Percentiles rank a stretch among this genome's conserved stretches.
phyloP scores from a whole-genome alignment of 2,329 filamentous ascomycete species.

The Claviceps cyperi region DNA sequence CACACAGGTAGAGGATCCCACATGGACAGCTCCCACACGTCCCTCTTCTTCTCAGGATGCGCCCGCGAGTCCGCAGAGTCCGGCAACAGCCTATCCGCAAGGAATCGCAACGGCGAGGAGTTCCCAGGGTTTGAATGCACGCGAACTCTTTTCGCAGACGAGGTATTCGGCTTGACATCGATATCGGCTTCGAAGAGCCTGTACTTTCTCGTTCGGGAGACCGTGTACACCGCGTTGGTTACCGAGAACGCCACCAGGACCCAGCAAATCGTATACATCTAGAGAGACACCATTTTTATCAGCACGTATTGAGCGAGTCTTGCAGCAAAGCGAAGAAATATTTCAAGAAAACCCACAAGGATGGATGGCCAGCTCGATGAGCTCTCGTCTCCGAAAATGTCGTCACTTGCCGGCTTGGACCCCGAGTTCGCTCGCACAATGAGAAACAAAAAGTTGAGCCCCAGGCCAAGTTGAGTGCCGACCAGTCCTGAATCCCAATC shows the following conservation, averaged over 20 bases:
- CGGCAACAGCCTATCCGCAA: slow-evolving; percentile 52
- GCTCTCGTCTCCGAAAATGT: slow-evolving; percentile 67
- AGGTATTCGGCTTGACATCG: slow-evolving; percentile 60
- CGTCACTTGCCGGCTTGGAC: slow-evolving; percentile 43
- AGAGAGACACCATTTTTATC: not conserved
- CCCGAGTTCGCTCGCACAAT: slow-evolving; percentile 68
- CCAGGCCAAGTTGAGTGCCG: slow-evolving; percentile 60
- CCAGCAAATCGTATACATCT: slow-evolving; percentile 62
- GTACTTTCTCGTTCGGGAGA: slow-evolving; percentile 71
- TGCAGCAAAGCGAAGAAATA: no score
- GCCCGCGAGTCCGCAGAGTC: slow-evolving; percentile 68
- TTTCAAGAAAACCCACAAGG: slow-evolving; percentile 26
- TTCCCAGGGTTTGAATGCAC: slow-evolving; percentile 71
- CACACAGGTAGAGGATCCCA: slow-evolving; percentile 88
- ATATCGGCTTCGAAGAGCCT: slow-evolving; percentile 80
- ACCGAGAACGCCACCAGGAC: slow-evolving; percentile 51
- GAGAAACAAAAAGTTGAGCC: slow-evolving; percentile 65
- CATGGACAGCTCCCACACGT: slow-evolving; percentile 88
- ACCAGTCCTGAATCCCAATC: slow-evolving; percentile 78
- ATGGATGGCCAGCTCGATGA: slow-evolving; percentile 50
- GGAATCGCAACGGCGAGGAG: slow-evolving; percentile 62
- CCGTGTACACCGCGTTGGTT: slow-evolving; percentile 67
- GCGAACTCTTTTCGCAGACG: slow-evolving; percentile 75
- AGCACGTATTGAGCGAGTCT: not conserved
- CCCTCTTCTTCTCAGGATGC: slow-evolving; percentile 64